Base-by-base conservation (phyloP, 1,139 yeast species). In the Suzukiozyma palmioleophila region DNA sequence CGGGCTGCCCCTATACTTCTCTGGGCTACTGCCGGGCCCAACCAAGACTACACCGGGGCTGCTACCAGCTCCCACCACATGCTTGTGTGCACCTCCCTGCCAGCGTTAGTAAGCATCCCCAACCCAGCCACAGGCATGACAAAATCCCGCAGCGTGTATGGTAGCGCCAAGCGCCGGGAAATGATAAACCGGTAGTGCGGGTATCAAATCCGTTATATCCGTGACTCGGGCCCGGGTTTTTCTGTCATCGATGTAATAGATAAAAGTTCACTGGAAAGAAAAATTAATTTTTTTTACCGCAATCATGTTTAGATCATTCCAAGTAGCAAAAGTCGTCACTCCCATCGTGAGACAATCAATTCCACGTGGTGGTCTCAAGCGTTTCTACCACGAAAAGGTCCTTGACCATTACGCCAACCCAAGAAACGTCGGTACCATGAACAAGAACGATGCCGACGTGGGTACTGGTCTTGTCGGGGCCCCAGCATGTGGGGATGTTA, bases 401-500 rank as follows among this genome's bases (percentile, higher is more conserved):
- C 83, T 92, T 52, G 98, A 92, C 61, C 98, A 92, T 63, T 92
- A 92, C 66, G 82, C 87, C 57, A 90, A 90, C 68, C 98, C 98
- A 44, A 79, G 98, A 63, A 92, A 92, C 59, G 98, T 92, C 33
- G 98, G 98, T 14, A 77, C 96, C 7, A 67, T 92, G 64, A 88
- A 89, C 64, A 89, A 90, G 66, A 75, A 73, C 46, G 78, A 80
- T 45, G 56, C 64, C 18, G 78, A 81, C 50, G 97, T 92, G n/a
- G 98, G 98, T 34, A 92, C 98, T 2, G 98, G 98, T 1, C 76
- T 92, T 34, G 98, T 92, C 14, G 92, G 98, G 40, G 98, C 98
- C 0, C 98, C 98, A 41, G 98, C 98, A 1, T 92, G 98, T 70
- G 98, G 98, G 43, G 98, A 92, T 69, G 98, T 92, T 39, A 92